phyloP scores from a whole-genome alignment of 805 yeast species.

The Yarrowia sp. region DNA sequence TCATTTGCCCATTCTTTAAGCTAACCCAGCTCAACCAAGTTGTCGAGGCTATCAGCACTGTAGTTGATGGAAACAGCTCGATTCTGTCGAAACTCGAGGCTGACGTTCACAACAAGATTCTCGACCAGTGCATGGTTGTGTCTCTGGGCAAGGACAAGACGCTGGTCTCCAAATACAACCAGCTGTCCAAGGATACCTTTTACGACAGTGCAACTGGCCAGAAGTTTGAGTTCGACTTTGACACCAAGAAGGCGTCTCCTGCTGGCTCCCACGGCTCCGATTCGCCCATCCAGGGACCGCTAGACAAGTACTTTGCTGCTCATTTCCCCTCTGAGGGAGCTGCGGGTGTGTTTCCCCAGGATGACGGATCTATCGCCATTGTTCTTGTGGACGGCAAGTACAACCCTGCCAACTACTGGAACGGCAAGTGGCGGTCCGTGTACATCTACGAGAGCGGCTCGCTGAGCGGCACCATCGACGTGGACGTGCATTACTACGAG shows the following conservation, averaged over 20 bases:
- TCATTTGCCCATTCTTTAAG: no score
- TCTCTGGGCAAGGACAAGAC: constrained; percentile 47
- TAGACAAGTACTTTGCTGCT: constrained; percentile 59
- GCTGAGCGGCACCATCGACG: constrained; percentile 61
- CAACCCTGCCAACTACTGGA: constrained; percentile 81
- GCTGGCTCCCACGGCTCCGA: constrained; percentile 38
- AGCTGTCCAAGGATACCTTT: constrained; percentile 55
- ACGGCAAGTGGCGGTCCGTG: constrained; percentile 84
- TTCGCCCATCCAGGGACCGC: constrained; percentile 2
- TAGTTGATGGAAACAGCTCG: constrained; percentile 48
- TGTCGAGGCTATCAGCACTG: constrained; percentile 48
- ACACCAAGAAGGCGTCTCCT: constrained; percentile 42
- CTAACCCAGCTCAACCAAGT: constrained; percentile 49
- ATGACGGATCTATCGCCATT: constrained; percentile 52
- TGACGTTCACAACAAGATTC: constrained; percentile 54
- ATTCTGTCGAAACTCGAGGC: constrained; percentile 47
- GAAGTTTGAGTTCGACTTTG: constrained; percentile 47
- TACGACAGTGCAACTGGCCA: constrained; percentile 56
- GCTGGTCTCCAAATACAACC: constrained; percentile 60
- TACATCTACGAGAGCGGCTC: constrained; percentile 57
- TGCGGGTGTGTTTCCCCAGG: constrained; percentile 54
- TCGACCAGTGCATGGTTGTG: constrained; percentile 52
- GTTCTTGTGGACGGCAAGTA: constrained; percentile 74
- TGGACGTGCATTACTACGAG: constrained; percentile 91
- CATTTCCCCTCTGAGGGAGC: constrained; percentile 70